Conservation (phyloP, 495 filamentous ascomycete species). For the Aspergillus bertholletiae region DNA sequence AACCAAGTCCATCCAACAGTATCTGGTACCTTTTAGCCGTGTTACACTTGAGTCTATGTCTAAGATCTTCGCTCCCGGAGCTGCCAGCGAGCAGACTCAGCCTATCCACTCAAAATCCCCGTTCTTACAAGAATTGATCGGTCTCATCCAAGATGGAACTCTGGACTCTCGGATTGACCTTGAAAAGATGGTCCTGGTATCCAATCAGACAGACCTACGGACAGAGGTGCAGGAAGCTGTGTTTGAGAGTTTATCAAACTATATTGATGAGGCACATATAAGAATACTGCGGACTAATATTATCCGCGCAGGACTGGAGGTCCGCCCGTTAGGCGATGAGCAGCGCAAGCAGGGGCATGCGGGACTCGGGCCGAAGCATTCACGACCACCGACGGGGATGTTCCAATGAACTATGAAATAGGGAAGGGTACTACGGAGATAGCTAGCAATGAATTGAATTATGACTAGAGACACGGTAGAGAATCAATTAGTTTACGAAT, state of each 20-base stretch:
- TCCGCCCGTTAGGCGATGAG: slow-evolving; percentile 38
- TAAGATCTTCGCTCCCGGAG: slow-evolving; percentile 54
- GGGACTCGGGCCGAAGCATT: not conserved
- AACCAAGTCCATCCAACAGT: slow-evolving; percentile 89
- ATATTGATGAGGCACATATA: slow-evolving; percentile 69
- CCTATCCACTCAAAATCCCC: slow-evolving; percentile 45
- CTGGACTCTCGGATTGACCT: slow-evolving; percentile 83
- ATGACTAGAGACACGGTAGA: not conserved
- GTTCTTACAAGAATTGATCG: slow-evolving; percentile 72
- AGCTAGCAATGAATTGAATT: not conserved
- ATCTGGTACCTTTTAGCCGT: slow-evolving; percentile 75
- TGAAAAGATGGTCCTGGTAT: slow-evolving; percentile 72
- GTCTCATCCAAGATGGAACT: slow-evolving; percentile 67
- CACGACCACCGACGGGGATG: slow-evolving; percentile 9
- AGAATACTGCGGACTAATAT: slow-evolving; percentile 74
- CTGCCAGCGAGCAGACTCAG: slow-evolving; percentile 29
- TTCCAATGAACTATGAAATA: slow-evolving; percentile 1
- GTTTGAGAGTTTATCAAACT: slow-evolving; percentile 62
- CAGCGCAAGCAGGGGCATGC: slow-evolving; percentile 2
- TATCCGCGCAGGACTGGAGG: slow-evolving; percentile 68
- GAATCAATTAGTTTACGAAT: not conserved
- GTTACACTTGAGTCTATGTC: slow-evolving; percentile 69
- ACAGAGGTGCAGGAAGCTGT: slow-evolving; percentile 63
- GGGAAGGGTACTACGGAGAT: not conserved
- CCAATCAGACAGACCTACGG: slow-evolving; percentile 61